Evolutionary conservation across 208 protist genomes (phyloP), one percentile per base, ranked within the genome.

Genomic region (Leishmania tropica): DNA sequence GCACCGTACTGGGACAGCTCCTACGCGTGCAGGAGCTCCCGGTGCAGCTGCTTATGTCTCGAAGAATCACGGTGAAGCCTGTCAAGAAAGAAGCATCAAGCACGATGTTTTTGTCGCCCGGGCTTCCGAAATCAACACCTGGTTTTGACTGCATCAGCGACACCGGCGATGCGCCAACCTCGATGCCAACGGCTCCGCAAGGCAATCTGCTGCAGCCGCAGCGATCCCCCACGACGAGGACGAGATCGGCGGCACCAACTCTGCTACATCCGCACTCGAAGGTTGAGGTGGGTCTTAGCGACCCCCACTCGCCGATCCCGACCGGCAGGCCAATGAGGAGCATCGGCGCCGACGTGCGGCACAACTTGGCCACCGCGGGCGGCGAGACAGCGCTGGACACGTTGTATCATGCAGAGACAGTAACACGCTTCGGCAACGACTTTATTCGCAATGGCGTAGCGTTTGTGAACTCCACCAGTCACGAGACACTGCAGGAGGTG

Each of bases 401-500:
- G 56, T 84, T 95, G 75, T 91, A 93, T 75, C 88, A 90, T 4
- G 89, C 85, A 28, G 88, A 92, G 67, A 79, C 82, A 15, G 84
- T 87, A 1, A 85, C 92, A 10, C 90, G 91, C 62, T 95, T 95
- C 73, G 94, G 94, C 65, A 95, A 94, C 85, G 89, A 95, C 73
- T 97, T 93, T 77, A 90, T 97, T 21, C 92, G 91, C 68, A 93
- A 97, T 84, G 94, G 94, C 6, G 88, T 97, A 4, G 80, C 88
- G n/a, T 97, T 97, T 80, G 71, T 81, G 13, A 37, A 73, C 17
- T 83, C 75, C 62, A 84, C 86, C 7, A 75, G 87, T 3, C 77
- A 81, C 15, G 78, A 81, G 28, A 95, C 90, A 31, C 79, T 97
- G 28, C 67, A 42, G 31, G 77, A 87, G 74, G 85, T 94, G 40